Conservation (phyloP, 345 rosid species). For the Arabis hirsuta region DNA sequence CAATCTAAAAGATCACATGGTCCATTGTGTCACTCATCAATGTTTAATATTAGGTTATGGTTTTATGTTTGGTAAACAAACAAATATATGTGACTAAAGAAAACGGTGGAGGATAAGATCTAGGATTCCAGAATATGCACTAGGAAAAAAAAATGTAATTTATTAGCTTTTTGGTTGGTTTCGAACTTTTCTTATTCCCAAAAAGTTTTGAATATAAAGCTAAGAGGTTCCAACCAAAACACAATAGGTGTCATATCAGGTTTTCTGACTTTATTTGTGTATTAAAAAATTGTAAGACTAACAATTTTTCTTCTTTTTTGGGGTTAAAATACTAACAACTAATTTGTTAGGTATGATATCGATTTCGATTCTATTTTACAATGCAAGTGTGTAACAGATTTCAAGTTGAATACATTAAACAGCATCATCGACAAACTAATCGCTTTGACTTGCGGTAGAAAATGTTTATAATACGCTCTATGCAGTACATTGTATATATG, state of each 20-base stretch:
- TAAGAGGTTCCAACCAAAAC: conserved; percentile 28
- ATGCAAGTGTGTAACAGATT: not conserved
- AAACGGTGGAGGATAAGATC: conserved; percentile 23
- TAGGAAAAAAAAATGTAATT: not conserved
- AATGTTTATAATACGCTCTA: too few species aligned
- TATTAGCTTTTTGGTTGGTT: conserved; percentile 42
- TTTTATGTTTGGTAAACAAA: not conserved
- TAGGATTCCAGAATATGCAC: conserved; percentile 40
- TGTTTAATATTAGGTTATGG: not conserved
- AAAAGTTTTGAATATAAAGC: not conserved
- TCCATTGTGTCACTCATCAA: conserved; percentile 36
- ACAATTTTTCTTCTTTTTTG: not conserved
- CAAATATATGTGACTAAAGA: not conserved
- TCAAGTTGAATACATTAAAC: not conserved
- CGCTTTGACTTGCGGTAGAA: too few species aligned
- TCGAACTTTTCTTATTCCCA: conserved; percentile 31
- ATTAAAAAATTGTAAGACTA: not conserved
- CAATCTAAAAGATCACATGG: conserved; percentile 30
- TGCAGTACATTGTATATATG: too few species aligned
- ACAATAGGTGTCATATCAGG: conserved; percentile 23
- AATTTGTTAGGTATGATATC: not conserved
- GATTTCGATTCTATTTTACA: not conserved
- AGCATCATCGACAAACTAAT: too few species aligned
- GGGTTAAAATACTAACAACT: not conserved
- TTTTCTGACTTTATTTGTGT: not conserved